A percentile compares a stretch with the other conserved stretches of the same genome.
These are phyloP conservation scores for Monosporascus ibericus DNA, from an alignment of 2,329 filamentous ascomycete species.

Conservation along the genomic window DNA sequence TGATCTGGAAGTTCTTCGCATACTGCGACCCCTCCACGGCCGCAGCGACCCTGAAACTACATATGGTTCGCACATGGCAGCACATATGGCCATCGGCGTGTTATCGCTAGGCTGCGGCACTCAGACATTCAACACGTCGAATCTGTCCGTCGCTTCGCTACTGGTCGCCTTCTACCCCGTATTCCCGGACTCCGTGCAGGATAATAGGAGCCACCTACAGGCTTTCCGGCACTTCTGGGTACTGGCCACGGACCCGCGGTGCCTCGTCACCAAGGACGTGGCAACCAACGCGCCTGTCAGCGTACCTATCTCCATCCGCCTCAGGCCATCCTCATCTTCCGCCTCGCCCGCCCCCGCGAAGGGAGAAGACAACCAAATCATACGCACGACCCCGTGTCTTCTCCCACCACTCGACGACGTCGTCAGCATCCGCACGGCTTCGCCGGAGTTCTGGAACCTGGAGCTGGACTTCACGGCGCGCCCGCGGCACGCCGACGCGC, in stretches of 20 bases:
- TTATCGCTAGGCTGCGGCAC: conserved; percentile 91
- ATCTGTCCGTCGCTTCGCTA: conserved; percentile 78
- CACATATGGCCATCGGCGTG: conserved; percentile 84
- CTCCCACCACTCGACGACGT: conserved; percentile 62
- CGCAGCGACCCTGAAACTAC: conserved; percentile 77
- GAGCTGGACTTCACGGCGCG: conserved; percentile 66
- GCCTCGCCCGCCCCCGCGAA: background rate
- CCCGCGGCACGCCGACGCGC: conserved; percentile 54
- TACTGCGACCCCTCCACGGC: conserved; percentile 81
- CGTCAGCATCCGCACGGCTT: conserved; percentile 49
- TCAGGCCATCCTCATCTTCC: conserved; percentile 32
- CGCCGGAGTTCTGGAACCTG: conserved; percentile 72
- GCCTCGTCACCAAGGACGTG: conserved; percentile 80
- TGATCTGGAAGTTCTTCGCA: conserved; percentile 77
- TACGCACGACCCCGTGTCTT: conserved; percentile 51
- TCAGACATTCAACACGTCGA: conserved; percentile 82
- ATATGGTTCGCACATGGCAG: conserved; percentile 89
- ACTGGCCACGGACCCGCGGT: conserved; percentile 81
- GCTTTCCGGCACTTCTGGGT: conserved; percentile 98
- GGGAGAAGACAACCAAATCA: conserved; percentile 19
- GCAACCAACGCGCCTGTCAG: conserved; percentile 75
- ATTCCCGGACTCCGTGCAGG: conserved; percentile 81
- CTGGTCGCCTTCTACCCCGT: conserved; percentile 91
- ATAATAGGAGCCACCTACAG: conserved; percentile 91
- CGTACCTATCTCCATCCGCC: conserved; percentile 61